These are phyloP conservation scores for Colletotrichum higginsianum DNA, from an alignment of 2,329 filamentous ascomycete species.

Conservation along the genomic window DNA sequence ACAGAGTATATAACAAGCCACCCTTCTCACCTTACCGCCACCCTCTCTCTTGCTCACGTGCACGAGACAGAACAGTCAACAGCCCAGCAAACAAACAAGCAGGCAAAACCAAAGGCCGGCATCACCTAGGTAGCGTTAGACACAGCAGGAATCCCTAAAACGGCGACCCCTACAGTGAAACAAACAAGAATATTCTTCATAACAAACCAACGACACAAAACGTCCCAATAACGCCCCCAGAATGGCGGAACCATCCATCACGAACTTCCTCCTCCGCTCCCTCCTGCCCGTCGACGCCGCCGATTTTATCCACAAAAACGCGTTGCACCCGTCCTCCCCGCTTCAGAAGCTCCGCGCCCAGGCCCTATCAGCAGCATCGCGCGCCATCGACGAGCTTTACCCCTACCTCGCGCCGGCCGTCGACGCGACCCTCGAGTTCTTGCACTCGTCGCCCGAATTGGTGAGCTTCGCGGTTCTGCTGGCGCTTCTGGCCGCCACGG, in stretches of 20 bases:
- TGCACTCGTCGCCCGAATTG: conserved; percentile 59
- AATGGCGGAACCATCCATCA: conserved; percentile 52
- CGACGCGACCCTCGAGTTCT: conserved; percentile 54
- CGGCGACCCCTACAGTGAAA: background rate
- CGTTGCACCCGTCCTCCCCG: conserved; percentile 63
- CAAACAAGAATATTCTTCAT: background rate
- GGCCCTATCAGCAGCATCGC: conserved; percentile 49
- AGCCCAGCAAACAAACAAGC: background rate
- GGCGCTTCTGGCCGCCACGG: conserved; percentile 69
- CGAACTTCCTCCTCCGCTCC: conserved; percentile 53
- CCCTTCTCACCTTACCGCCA: background rate
- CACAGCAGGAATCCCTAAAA: background rate
- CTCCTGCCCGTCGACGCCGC: conserved; percentile 63
- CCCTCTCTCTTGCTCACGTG: background rate
- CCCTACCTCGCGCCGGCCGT: conserved; percentile 61
- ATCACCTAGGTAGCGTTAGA: background rate
- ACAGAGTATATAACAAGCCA: background rate
- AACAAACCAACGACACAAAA: background rate
- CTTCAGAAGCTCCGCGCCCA: conserved; percentile 58
- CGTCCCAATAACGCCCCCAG: conserved; percentile 4
- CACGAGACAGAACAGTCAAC: conserved; percentile 2
- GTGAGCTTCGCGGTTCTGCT: conserved; percentile 64
- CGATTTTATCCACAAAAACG: conserved; percentile 61
- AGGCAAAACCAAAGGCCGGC: background rate
- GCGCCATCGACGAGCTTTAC: conserved; percentile 50